Evolutionary conservation across 306 rosid genomes (phyloP).

Genomic region (Pueraria montana): DNA sequence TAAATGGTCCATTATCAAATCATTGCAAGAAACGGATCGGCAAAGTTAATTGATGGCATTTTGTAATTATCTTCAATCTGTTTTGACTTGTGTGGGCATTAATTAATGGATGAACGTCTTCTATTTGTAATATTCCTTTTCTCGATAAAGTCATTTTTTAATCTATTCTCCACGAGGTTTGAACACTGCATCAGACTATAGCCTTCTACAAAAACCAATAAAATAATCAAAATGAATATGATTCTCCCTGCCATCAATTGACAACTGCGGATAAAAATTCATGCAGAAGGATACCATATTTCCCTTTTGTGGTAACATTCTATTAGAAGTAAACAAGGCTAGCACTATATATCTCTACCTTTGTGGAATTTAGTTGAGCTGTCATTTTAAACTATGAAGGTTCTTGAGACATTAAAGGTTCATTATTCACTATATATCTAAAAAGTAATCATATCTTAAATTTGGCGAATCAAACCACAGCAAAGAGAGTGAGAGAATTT

Average conservation of each 20-base stretch:
- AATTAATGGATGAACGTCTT: background rate
- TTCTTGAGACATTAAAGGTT: constrained; percentile 7
- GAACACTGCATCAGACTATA: background rate
- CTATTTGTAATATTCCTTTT: constrained; percentile 2
- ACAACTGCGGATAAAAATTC: background rate
- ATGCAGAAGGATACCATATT: constrained; percentile 2
- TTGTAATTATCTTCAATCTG: constrained; percentile 1
- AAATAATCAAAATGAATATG: background rate
- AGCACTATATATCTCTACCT: background rate
- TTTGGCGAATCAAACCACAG: constrained; percentile 28
- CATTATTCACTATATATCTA: background rate
- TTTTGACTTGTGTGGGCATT: constrained; percentile 1
- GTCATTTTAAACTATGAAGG: background rate
- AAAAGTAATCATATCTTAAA: constrained; percentile 25
- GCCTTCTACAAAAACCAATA: background rate
- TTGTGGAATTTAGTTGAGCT: background rate
- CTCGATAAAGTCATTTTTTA: background rate
- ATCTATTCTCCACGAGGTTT: constrained; percentile 13
- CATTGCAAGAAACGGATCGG: background rate
- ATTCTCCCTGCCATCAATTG: background rate
- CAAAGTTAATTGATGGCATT: background rate
- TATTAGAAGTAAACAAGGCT: background rate
- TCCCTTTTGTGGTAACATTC: constrained; percentile 17
- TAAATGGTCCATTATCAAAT: constrained; percentile 4
- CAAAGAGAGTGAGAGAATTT: background rate